Base-by-base conservation (phyloP, 768 basidiomycete species). In the Termitomyces eurrhizus region DNA sequence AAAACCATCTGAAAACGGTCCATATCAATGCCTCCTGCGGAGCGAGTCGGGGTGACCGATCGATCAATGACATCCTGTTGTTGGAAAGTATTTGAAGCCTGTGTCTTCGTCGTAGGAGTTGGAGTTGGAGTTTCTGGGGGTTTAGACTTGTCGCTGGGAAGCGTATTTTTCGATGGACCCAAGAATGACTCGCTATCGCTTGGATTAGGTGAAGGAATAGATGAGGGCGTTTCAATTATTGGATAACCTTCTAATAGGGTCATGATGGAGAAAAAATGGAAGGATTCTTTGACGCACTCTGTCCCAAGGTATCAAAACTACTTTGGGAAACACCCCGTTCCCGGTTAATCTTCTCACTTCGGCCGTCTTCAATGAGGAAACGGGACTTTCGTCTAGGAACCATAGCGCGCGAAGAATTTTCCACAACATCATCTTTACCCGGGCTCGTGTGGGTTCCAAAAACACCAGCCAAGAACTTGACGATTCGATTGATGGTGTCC, bases 401-500 rank as follows among this genome's bases (percentile, higher is more conserved):
- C 2, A 84, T 81, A 32, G 79, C 74, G 39, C 74, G 74, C 6
- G 76, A 67, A 12, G 74, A 61, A 16, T 73, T 52, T 35, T 71
- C 69, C 3, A 67, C 67, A 9, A 61, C 67, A 49, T 72, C 73
- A 37, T 76, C 73, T 56, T 75, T 73, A 29, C 64, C 65, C 12
- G 77, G 72, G 50, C 73, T 77, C 1, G 77, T 76, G 57, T 80
- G 82, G 49, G 71, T 72, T 13, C 90, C 89, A 75, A 98, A 98
- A 3, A 98, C 89, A 13, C 93, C 88, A 11, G 95, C 95, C 58
- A 99, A 75, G 74, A 99, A 98, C 62, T 93, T 90, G 64, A 99
- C 83, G 62, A 99, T 98, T 58, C 92, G 79, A 68, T 97, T 94
- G 70, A 98, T 94, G 24, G 94, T 97, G 71, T 98, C 95, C 69